Evolutionary conservation across 2,329 filamentous ascomycete species (phyloP), one percentile per base, ranked within the genome.

Genomic region (Xylaria sp.): DNA sequence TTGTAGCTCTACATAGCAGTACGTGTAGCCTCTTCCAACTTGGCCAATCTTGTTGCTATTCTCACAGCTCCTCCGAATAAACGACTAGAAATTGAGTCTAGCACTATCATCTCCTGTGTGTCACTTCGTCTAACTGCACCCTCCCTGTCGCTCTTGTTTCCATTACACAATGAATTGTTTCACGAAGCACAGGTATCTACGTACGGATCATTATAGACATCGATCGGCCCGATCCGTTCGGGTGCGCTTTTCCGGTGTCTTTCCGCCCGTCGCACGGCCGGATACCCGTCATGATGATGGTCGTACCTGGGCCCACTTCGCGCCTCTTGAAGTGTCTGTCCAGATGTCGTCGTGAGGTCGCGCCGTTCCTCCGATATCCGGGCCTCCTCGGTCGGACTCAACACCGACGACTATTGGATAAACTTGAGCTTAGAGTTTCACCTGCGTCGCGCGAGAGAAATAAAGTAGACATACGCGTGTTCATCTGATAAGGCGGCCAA

Each of bases 361-460:
- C 39, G 39, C 11, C 17, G 39, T 48, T 48, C 17, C 42, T 62
- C 67, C 67, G 67, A 69, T 66, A 60, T 53, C 50, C 65, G 65
- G 63, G 63, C 54, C 34, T 24, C 19, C 56, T 68, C 45, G 32
- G 61, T 59, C 61, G 61, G 60, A 63, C 42, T 51, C 60, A 50
- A 34, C 4, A 32, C 65, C 55, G 42, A 67, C 24, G 2, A 27
- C 24, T 27, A 27, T 27, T 27, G 24, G 24, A 2, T 27, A 27
- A 27, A 2, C 24, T 27, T 27, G 24, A 27, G 24, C 24, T 27
- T 27, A 27, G 24, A 36, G 34, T 12, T 36, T 36, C 34, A 36
- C 11, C 6, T 36, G 11, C 34, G 34, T 36, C 34, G 11, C 34
- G 24, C 24, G 24, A 27, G 24, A 27, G 24, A 27, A 4, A 27